A percentile compares a stretch with the other conserved stretches of the same genome.
Evolutionary conservation across 2,329 filamentous ascomycete species (phyloP).

Genomic region (Sclerotiophoma versabilis): DNA sequence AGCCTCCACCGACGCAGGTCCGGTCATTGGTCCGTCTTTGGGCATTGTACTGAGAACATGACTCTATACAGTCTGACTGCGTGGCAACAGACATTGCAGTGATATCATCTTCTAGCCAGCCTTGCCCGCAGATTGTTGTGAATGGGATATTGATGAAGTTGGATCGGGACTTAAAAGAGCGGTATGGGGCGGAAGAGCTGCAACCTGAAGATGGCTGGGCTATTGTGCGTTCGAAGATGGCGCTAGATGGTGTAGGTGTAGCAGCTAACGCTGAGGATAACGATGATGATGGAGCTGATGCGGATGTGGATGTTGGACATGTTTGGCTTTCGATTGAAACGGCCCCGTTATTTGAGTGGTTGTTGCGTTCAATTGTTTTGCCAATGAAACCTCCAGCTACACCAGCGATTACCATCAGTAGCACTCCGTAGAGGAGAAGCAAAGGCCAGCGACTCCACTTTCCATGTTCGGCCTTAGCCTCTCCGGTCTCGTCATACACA

Average conservation of each 20-base stretch:
- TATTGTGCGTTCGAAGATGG: constrained; percentile 1
- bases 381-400: constrained; percentile 20
- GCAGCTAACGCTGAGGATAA: not conserved
- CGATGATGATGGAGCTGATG: not conserved
- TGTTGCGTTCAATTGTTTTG: constrained; percentile 6
- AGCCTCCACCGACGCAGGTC: constrained; percentile 13
- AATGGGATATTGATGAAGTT: not conserved
- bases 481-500: not conserved
- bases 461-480: not conserved
- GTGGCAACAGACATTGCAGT: not conserved
- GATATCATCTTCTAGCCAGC: not conserved
- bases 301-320: not conserved
- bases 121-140: constrained; percentile 5
- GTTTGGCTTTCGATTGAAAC: not conserved
- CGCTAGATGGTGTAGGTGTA: not conserved
- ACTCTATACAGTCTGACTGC: constrained; percentile 16
- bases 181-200: not conserved
- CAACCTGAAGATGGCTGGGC: constrained; percentile 7
- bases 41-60: constrained; percentile 16
- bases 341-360: not conserved
- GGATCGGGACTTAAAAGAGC: constrained; percentile 4
- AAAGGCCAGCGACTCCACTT: not conserved
- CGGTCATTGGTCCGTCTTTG: not conserved
- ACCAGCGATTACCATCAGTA: constrained; percentile 10
- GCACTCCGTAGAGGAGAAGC: constrained; percentile 4